Evolutionary conservation across 2,329 filamentous ascomycete species (phyloP), one percentile per base, ranked within the genome.

Genomic region (Diaporthe amygdali): DNA sequence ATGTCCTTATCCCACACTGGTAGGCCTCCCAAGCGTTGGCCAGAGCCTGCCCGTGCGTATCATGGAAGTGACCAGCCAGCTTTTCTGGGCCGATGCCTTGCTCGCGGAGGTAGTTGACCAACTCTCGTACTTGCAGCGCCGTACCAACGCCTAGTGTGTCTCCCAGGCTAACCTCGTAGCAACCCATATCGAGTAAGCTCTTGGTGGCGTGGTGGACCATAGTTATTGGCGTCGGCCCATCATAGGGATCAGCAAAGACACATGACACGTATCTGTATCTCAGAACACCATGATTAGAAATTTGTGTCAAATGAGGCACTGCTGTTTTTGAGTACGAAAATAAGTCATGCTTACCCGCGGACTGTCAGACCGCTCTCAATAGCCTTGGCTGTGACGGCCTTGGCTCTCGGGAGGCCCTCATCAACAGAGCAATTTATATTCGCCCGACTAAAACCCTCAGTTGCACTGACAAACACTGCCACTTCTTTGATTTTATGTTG

Each of bases 21-120:
- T 93, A 87, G 2, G 89, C 88, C 22, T 91, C 86, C 74, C 91
- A 87, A 0, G 88, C 88, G 76, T 93, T 93, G 2, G 91, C 88
- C 2, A 92, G 82, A 1, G 90, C 91, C 76, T 92, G 89, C 5
- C 91, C 91, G 76, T 92, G 93, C 0, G 91, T 93, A 75, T 94
- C 91, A 76, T 94, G 92, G 76, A 93, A 93, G 77, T 94, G 92
- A 71, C 92, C 86, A 0, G 91, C 91, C 1, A 93, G 80, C 71
- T 87, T 86, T 41, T 85, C 83, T 20, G 84, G 82, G 4, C 87
- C 84, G 3, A 93, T 82, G 0, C 86, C 87, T 0, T 87, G 85
- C 14, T 5, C 14, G 2, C 15, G 9, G 22, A 59, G 54, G 12
- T 59, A 41, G 5, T 86, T 83, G 10, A 81, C 78, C 69, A 90